phyloP scores from a whole-genome alignment of 225 moss, liverwort and hornwort species.

The Pseudisothecium myosuroides region DNA sequence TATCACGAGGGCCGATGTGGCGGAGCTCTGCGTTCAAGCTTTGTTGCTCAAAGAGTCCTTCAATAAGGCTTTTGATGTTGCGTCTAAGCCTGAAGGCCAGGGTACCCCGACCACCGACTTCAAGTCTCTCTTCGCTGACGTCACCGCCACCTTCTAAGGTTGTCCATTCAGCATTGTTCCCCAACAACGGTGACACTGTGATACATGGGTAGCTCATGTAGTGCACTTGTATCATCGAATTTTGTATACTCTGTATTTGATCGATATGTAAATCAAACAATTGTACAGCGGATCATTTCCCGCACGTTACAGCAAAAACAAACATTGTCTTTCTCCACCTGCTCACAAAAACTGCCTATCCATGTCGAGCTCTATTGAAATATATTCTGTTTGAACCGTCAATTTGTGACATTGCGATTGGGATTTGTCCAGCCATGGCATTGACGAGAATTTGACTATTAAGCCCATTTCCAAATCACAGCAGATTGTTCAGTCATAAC shows the following conservation, averaged over 20 bases:
- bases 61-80: slow-evolving; percentile 41
- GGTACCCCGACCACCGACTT: slow-evolving; percentile 41
- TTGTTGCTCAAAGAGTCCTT: slow-evolving; percentile 10
- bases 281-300: slow-evolving; percentile 20
- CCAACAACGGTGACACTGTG: not conserved
- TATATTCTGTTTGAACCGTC: too few species aligned
- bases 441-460: not conserved
- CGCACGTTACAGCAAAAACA: not conserved
- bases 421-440: not conserved
- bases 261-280: not conserved
- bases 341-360: not conserved
- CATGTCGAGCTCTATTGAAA: not conserved
- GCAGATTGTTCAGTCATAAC: not conserved
- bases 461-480: not conserved
- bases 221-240: not conserved
- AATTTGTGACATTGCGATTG: not conserved
- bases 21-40: slow-evolving; percentile 55
- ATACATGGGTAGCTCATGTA: not conserved
- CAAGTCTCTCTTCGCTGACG: slow-evolving; percentile 19
- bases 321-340: not conserved
- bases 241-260: not conserved
- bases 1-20: slow-evolving; percentile 66
- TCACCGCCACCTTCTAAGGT: slow-evolving; percentile 25
- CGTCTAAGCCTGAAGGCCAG: slow-evolving; percentile 38
- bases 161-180: not conserved